Evolutionary conservation across 352 stramenopile genomes (phyloP).

Genomic region (Phytophthora pini): DNA sequence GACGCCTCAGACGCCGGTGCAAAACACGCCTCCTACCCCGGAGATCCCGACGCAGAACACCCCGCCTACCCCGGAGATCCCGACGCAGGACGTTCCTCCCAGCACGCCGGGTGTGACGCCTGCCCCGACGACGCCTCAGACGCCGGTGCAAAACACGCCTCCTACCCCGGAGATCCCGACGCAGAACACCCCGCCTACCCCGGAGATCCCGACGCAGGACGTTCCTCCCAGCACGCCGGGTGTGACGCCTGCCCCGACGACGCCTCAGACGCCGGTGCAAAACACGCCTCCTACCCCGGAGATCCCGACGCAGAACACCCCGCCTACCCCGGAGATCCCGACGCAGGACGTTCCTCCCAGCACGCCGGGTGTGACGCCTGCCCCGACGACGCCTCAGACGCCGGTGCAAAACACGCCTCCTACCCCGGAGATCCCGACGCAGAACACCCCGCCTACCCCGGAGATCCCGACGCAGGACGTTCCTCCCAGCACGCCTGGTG

Average conservation of each 20-base stretch:
- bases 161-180: background rate
- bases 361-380: too few relatives aligned
- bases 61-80: background rate
- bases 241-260: background rate
- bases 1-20: background rate
- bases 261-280: background rate
- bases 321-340: background rate
- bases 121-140: background rate
- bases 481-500: background rate
- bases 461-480: background rate
- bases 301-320: background rate
- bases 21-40: background rate
- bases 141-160: background rate
- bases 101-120: background rate
- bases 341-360: constrained; percentile 1
- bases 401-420: too few relatives aligned
- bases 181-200: background rate
- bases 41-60: background rate
- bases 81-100: background rate
- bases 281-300: background rate
- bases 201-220: background rate
- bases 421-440: background rate
- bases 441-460: background rate
- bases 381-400: too few relatives aligned
- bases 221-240: too few relatives aligned